Percentiles rank a stretch among this genome's conserved stretches.
Evolutionary conservation across 2,329 filamentous ascomycete species (phyloP).

Genomic region (Penicillium brasilianum): DNA sequence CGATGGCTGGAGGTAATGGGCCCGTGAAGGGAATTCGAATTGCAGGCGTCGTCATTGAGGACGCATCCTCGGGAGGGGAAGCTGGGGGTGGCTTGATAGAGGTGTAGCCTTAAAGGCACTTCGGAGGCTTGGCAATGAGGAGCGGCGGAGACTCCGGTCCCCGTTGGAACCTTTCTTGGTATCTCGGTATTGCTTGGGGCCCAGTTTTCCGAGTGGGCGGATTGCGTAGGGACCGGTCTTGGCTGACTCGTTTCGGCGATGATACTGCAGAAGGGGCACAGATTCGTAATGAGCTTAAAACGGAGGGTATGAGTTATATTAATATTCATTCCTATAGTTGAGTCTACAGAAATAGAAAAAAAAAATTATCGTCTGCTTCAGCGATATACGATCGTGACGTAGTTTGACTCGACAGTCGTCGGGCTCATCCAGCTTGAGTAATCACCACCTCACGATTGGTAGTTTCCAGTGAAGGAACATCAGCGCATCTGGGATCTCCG

Average conservation of each 20-base stretch:
- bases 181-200: no score
- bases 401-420: no score
- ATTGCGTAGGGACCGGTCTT: conserved; percentile 20
- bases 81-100: background rate
- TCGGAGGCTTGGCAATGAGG: conserved; percentile 11
- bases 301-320: background rate
- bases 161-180: background rate
- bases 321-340: no score
- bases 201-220: background rate
- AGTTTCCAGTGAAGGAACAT: conserved; percentile 13
- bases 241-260: conserved; percentile 9
- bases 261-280: background rate
- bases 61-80: conserved; percentile 36
- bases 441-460: conserved; percentile 14
- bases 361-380: no score
- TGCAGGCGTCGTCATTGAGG: conserved; percentile 69
- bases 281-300: conserved; percentile 2
- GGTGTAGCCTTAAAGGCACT: background rate
- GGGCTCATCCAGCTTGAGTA: no score
- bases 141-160: background rate
- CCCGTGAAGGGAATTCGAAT: conserved; percentile 92
- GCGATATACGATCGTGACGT: background rate
- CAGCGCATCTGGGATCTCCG: conserved; percentile 24
- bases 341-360: no score
- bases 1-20: conserved; percentile 73